Conservation (phyloP, 768 basidiomycete genomes). For the Lactarius quietus region DNA sequence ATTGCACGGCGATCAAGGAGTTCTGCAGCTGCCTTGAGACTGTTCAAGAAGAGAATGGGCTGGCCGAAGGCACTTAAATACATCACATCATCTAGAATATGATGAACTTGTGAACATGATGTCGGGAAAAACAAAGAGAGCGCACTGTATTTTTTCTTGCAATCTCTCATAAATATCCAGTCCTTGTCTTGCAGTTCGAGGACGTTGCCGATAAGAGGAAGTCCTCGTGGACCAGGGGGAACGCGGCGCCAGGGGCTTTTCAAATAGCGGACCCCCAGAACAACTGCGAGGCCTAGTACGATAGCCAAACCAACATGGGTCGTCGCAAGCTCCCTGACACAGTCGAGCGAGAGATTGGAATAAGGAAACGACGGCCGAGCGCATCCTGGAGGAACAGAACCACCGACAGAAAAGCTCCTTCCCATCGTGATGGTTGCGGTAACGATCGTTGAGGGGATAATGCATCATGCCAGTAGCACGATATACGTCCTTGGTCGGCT, state of each 20-base stretch:
- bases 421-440: no score
- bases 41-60: not conserved
- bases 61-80: not conserved
- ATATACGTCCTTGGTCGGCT: no score
- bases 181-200: not conserved
- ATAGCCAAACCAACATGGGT: not conserved
- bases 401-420: no score
- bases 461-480: no score
- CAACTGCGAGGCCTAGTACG: not conserved
- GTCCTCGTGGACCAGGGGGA: not conserved
- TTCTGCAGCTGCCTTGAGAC: not conserved
- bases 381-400: no score
- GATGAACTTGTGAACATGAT: not conserved
- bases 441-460: no score
- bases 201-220: not conserved
- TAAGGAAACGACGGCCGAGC: not conserved
- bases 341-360: not conserved
- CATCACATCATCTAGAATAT: not conserved
- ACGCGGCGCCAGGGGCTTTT: not conserved
- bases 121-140: not conserved
- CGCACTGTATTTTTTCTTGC: not conserved
- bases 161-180: not conserved
- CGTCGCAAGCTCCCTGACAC: not conserved
- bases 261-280: not conserved
- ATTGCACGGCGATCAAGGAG: not conserved